phyloP scores from a whole-genome alignment of 805 yeast species.

The Yarrowia keelungensis region DNA sequence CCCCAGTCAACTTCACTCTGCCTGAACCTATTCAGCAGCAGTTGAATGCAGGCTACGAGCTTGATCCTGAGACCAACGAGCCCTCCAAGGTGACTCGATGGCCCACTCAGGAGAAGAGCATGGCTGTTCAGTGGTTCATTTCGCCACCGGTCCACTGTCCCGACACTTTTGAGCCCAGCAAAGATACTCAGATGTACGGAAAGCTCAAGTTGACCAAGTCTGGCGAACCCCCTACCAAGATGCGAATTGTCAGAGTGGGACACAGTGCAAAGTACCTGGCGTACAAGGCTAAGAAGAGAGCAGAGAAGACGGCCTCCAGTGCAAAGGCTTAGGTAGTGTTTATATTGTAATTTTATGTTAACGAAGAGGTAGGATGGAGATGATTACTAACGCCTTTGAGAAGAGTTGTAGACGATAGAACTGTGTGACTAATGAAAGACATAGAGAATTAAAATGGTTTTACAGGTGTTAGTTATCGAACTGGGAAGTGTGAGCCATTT shows the following conservation, averaged over 20 bases:
- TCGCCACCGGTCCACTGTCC: conserved; percentile 44
- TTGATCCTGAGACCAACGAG: conserved; percentile 42
- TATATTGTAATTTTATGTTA: no score
- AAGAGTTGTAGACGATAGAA: no score
- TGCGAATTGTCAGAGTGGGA: conserved; percentile 53
- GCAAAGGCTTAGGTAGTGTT: neutral
- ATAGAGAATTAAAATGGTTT: no score
- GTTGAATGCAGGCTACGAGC: conserved; percentile 42
- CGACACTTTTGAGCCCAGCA: conserved; percentile 19
- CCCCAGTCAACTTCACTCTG: conserved; percentile 50
- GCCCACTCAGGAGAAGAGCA: conserved; percentile 35
- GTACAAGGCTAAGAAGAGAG: conserved; percentile 52
- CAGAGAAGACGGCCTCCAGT: neutral
- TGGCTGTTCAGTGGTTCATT: conserved; percentile 44
- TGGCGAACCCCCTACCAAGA: conserved; percentile 20
- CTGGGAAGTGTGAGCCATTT: no score
- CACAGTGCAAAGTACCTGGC: conserved; percentile 79
- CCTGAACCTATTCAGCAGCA: conserved; percentile 46
- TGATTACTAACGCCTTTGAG: no score
- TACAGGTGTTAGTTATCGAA: no score
- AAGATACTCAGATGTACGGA: conserved; percentile 30
- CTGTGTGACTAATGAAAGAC: no score
- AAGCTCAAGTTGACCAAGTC: conserved; percentile 5
- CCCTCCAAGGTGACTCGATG: conserved; percentile 41
- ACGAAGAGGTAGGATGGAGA: no score